phyloP scores from a whole-genome alignment of 2,329 filamentous ascomycete species.

The Aspergillus ochraceus region DNA sequence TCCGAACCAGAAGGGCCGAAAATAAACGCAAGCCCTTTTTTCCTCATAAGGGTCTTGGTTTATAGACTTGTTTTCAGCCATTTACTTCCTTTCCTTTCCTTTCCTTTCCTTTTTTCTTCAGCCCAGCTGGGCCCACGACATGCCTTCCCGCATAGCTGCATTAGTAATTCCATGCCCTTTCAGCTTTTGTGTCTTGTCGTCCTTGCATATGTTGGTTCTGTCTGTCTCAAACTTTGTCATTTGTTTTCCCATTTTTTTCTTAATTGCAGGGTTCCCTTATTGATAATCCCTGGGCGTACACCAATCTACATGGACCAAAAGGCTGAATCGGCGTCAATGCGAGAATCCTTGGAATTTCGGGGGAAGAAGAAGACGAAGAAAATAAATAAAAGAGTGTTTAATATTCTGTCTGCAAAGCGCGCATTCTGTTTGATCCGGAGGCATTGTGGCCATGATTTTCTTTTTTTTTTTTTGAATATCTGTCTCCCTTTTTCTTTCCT shows the following conservation, averaged over 20 bases:
- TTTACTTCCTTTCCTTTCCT: conserved; percentile 9
- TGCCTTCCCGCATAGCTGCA: conserved; percentile 1
- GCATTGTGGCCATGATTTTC: neutral
- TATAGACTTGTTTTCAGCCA: conserved; percentile 1
- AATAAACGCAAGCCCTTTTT: conserved; percentile 22
- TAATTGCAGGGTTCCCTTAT: conserved; percentile 1
- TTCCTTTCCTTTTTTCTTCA: conserved; percentile 4
- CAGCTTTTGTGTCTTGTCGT: conserved; percentile 10
- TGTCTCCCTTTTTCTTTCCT: conserved; percentile 1
- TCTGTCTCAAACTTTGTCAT: neutral
- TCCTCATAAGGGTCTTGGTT: neutral
- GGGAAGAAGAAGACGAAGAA: neutral
- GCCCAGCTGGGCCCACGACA: neutral
- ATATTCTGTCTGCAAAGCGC: conserved; percentile 5
- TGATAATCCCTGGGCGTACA: conserved; percentile 16
- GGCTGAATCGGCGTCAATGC: conserved; percentile 20
- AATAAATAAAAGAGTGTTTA: conserved; percentile 2
- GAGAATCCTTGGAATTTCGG: conserved; percentile 8
- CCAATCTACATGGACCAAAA: conserved; percentile 13
- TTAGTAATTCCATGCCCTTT: conserved; percentile 6
- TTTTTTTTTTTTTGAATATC: conserved; percentile 1
- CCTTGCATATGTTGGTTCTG: neutral
- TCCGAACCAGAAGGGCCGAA: conserved; percentile 37
- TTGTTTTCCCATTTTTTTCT: conserved; percentile 11
- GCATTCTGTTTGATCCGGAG: conserved; percentile 5